Evolutionary conservation across 192 early-diverging fungal genomes (phyloP), one percentile per base, ranked within the genome.

Genomic region (Mortierella hygrophila): DNA sequence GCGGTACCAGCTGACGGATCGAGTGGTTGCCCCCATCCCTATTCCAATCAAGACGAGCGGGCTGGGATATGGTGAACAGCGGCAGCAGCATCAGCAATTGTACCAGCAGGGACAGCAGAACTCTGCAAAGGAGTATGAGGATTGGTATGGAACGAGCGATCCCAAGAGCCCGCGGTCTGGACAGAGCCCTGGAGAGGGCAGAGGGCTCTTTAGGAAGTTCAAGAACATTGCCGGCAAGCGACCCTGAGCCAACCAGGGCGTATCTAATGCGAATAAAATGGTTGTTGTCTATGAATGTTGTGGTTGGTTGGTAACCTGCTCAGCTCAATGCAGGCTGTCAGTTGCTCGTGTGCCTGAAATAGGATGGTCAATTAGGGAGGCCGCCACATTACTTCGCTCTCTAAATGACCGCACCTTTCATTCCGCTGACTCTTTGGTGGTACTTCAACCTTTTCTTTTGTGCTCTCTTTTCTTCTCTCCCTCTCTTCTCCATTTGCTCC

Each of bases 181-280:
- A 6, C 78, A 79, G 29, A 65, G 60, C 29, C 60, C 60, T 65
- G 60, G 60, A 54, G 70, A 60, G n/a, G 41, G 37, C 1, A 80
- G 68, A 65, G 71, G 57, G 38, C 63, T 80, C 38, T 74, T 80
- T 6, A 26, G 40, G 23, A 80, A 80, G 78, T 60, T 80, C 40
- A 70, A 71, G 6, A 63, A 68, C 21, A 79, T 73, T 40, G 37
- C 69, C 3, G 60, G 26, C 44, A 78, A 78, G 68, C 69, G 77
- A 52, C 38, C 68, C 13, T 78, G 63, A 70, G 54, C 60, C n/a
- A 32, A 65, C 13, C 3, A 6, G 16, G 49, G 49, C 49, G 16
- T 52, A 15, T 18, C 13, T 21, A 52, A 52, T 52, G 49, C 5
- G 20, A 52, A 52, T 52, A 52, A 52, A 52, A 52, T 52, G 49